A percentile compares a stretch with the other conserved stretches of the same genome.
phyloP scores from a whole-genome alignment of 2,329 filamentous ascomycete genomes.

The Neophaeococcomyces mojaviensis region DNA sequence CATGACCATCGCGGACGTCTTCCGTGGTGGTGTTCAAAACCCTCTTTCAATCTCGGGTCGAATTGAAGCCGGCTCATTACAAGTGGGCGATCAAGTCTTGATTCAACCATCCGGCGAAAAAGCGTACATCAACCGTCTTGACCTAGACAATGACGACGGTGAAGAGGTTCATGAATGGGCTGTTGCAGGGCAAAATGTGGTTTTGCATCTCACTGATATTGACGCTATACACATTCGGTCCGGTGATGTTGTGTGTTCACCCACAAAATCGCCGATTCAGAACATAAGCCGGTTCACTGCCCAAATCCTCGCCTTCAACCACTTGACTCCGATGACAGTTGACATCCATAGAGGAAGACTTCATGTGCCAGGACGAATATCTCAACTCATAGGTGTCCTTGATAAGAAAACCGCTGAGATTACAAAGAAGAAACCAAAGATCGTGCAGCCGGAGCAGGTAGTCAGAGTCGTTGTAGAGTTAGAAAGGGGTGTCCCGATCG shows the following conservation, averaged over 20 bases:
- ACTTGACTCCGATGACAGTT: conserved; percentile 78
- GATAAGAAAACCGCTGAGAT: conserved; percentile 72
- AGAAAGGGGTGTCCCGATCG: conserved; percentile 61
- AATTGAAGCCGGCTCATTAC: conserved; percentile 74
- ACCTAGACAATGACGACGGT: conserved; percentile 59
- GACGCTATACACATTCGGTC: conserved; percentile 73
- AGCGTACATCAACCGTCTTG: conserved; percentile 72
- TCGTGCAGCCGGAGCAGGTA: conserved; percentile 71
- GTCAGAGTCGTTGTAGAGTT: conserved; percentile 71
- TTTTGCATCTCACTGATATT: conserved; percentile 75
- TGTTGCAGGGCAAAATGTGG: conserved; percentile 82
- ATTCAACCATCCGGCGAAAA: conserved; percentile 75
- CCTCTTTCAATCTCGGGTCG: conserved; percentile 80
- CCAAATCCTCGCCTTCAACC: conserved; percentile 83
- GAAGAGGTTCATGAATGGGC: conserved; percentile 60
- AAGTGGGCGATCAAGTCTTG: conserved; percentile 72
- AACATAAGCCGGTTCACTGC: conserved; percentile 68
- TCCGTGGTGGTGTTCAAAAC: conserved; percentile 68
- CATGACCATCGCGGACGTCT: conserved; percentile 81
- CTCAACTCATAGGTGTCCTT: conserved; percentile 62
- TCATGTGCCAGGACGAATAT: conserved; percentile 68
- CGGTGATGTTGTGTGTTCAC: conserved; percentile 79
- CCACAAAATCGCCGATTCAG: conserved; percentile 53
- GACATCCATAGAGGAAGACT: conserved; percentile 83
- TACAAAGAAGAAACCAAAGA: conserved; percentile 73